These are phyloP conservation scores for Botrytis byssoidea DNA, from an alignment of 2,329 filamentous ascomycete genomes.

Conservation along the genomic window DNA sequence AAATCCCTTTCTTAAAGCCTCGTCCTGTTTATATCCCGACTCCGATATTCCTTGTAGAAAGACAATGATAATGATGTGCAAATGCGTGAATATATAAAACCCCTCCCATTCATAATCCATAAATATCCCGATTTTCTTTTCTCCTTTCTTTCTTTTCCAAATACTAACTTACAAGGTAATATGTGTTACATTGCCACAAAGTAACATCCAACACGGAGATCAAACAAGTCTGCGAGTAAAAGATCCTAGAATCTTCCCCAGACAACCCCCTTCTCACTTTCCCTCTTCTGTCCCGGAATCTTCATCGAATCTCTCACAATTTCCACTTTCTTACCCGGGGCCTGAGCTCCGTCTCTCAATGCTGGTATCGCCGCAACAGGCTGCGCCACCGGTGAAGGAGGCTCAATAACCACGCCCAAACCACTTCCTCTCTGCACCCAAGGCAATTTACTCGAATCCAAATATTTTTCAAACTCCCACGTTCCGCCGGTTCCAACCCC, in stretches of 20 bases:
- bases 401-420: background rate
- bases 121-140: background rate
- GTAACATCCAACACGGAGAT: background rate
- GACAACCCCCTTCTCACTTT: conserved; percentile 2
- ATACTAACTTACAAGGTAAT: background rate
- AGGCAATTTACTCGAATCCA: background rate
- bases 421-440: conserved; percentile 3
- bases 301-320: background rate
- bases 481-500: conserved; percentile 3
- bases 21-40: background rate
- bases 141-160: background rate
- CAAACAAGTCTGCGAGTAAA: background rate
- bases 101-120: background rate
- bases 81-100: background rate
- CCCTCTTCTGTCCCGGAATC: background rate
- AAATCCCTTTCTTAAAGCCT: background rate
- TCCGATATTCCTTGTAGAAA: background rate
- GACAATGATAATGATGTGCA: background rate
- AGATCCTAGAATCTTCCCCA: background rate
- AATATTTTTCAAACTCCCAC: conserved; percentile 17
- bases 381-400: background rate
- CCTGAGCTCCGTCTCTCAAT: background rate
- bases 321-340: conserved; percentile 4
- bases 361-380: background rate
- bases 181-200: background rate